phyloP scores from a whole-genome alignment of 306 rosid species.

The Oemleria cerasiformis region DNA sequence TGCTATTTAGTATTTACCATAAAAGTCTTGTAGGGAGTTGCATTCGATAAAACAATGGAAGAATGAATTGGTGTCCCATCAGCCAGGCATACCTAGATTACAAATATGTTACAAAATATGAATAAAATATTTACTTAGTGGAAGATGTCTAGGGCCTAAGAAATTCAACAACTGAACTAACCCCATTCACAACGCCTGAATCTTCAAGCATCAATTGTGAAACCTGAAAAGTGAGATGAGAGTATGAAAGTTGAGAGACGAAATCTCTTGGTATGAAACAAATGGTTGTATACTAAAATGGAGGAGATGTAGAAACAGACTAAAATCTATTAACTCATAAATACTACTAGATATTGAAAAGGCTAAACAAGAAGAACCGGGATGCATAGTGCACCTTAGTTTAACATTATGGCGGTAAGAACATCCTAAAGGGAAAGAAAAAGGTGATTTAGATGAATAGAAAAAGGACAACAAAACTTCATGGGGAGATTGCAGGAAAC shows the following conservation, averaged over 20 bases:
- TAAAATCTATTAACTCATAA: too few species aligned
- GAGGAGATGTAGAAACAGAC: too few species aligned
- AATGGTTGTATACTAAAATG: neutral
- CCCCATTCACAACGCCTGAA: slow-evolving; percentile 71
- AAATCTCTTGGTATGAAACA: neutral
- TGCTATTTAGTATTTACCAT: slow-evolving; percentile 44
- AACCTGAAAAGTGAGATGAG: slow-evolving; percentile 42
- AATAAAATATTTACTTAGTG: slow-evolving; percentile 22
- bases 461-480: neutral
- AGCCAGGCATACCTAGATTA: slow-evolving; percentile 57
- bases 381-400: neutral
- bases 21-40: slow-evolving; percentile 86
- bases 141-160: neutral
- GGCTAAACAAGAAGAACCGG: neutral
- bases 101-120: too few species aligned
- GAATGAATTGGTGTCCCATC: slow-evolving; percentile 77
- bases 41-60: slow-evolving; percentile 80
- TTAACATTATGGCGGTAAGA: neutral
- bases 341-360: neutral
- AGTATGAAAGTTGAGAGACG: neutral
- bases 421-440: neutral
- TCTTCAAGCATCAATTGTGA: slow-evolving; percentile 62
- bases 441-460: neutral
- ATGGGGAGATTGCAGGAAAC: neutral
- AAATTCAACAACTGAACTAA: slow-evolving; percentile 37